Percentiles rank a stretch among this genome's conserved stretches.
Conservation (phyloP, 1,139 yeast species). For the Pichia sp. region DNA sequence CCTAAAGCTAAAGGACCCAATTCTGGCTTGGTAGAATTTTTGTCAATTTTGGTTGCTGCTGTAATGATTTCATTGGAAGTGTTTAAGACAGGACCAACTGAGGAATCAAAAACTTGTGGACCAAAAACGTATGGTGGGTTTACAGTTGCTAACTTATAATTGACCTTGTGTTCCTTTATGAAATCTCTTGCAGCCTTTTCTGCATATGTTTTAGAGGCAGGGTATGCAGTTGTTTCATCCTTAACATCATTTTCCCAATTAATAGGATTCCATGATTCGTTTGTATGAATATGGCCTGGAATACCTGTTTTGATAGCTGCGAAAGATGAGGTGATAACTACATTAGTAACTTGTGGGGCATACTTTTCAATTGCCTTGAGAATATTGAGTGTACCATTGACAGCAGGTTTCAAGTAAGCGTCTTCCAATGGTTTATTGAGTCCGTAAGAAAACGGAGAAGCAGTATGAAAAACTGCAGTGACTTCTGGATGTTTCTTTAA, state of each 20-base stretch:
- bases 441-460: slow-evolving; percentile 40
- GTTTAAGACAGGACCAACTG: slow-evolving; percentile 27
- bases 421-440: slow-evolving; percentile 16
- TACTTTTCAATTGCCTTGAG: slow-evolving; percentile 35
- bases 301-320: slow-evolving; percentile 35
- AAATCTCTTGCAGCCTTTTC: slow-evolving; percentile 52
- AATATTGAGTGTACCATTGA: slow-evolving; percentile 41
- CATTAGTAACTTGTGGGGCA: slow-evolving; percentile 42
- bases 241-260: slow-evolving; percentile 31
- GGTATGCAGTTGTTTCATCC: slow-evolving; percentile 33
- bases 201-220: slow-evolving; percentile 45
- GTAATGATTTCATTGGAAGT: slow-evolving; percentile 33
- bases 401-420: slow-evolving; percentile 38
- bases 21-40: slow-evolving; percentile 19
- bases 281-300: slow-evolving; percentile 20
- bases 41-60: slow-evolving; percentile 23
- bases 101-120: slow-evolving; percentile 36
- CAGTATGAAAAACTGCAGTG: slow-evolving; percentile 51
- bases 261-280: slow-evolving; percentile 36
- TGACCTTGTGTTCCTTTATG: slow-evolving; percentile 31
- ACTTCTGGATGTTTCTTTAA: slow-evolving; percentile 42
- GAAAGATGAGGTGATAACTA: slow-evolving; percentile 51
- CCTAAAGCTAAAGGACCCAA: slow-evolving; percentile 24
- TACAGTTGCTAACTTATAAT: slow-evolving; percentile 38
- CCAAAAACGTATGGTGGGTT: slow-evolving; percentile 45